A percentile compares a stretch with the other conserved stretches of the same genome.
Evolutionary conservation across 73 alveolate species (phyloP).

Genomic region (Paramecium biaurelia): DNA sequence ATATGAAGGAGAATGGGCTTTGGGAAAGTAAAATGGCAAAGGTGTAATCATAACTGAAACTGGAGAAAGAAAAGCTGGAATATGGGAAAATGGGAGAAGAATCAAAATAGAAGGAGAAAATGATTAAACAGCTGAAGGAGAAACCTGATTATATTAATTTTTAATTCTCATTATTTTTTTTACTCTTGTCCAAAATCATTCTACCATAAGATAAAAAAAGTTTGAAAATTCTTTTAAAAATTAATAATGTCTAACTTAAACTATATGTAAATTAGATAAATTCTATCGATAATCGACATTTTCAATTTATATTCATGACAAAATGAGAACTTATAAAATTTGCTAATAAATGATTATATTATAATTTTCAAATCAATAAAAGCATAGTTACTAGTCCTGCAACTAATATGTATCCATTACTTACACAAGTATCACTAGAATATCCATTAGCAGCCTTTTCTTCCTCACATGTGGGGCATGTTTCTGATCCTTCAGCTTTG

Average conservation of each 20-base stretch:
- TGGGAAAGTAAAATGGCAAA: constrained; percentile 79
- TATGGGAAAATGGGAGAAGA: constrained; percentile 32
- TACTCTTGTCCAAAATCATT: background rate
- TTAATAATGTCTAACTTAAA: no score
- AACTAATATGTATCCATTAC: no score
- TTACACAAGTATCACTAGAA: background rate
- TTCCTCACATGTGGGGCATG: background rate
- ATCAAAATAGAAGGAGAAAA: constrained; percentile 8
- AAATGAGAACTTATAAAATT: no score
- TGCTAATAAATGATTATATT: no score
- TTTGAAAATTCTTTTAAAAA: no score
- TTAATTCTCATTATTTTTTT: background rate
- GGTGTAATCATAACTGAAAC: constrained; percentile 51
- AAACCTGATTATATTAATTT: background rate
- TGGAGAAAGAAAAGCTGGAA: constrained; percentile 13
- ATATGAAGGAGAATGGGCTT: constrained; percentile 82
- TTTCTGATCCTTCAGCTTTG: background rate
- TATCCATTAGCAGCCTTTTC: background rate
- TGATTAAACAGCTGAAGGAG: constrained; percentile 53
- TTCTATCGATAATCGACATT: no score
- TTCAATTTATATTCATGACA: no score
- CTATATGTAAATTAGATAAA: no score
- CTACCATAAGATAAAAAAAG: background rate
- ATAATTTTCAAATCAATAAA: no score
- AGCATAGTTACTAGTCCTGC: background rate